phyloP scores from a whole-genome alignment of 73 alveolate genomes.

The Paramecium caudatum region DNA sequence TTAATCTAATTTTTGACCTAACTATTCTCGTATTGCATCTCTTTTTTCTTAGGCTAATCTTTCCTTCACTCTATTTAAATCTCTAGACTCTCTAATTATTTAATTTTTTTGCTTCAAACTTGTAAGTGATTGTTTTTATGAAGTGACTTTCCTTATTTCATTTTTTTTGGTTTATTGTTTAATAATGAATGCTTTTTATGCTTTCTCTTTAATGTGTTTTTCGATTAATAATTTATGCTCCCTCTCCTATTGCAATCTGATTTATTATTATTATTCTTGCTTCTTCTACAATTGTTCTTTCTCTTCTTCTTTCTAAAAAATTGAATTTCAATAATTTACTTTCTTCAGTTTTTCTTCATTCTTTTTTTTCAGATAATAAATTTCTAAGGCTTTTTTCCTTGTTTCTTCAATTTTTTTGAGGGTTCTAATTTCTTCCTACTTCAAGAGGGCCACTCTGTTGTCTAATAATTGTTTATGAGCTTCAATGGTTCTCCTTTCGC shows the following conservation, averaged over 20 bases:
- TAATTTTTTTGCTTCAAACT: conserved; percentile 11
- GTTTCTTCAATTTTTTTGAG: conserved; percentile 84
- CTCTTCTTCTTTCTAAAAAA: conserved; percentile 10
- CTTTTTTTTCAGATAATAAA: conserved; percentile 73
- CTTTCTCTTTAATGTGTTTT: neutral
- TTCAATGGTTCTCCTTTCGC: conserved; percentile 83
- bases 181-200: neutral
- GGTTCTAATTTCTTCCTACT: conserved; percentile 80
- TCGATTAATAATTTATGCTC: conserved; percentile 41
- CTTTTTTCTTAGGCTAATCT: neutral
- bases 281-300: conserved; percentile 32
- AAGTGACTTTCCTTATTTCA: neutral
- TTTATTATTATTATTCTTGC: conserved; percentile 10
- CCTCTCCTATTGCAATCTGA: neutral
- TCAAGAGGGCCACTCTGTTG: conserved; percentile 84
- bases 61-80: conserved; percentile 17
- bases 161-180: neutral
- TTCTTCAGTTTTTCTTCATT: conserved; percentile 76
- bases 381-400: conserved; percentile 84
- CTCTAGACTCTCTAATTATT: conserved; percentile 30
- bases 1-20: conserved; percentile 8
- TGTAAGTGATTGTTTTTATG: neutral
- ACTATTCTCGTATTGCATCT: neutral
- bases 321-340: conserved; percentile 32
- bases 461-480: conserved; percentile 81